Evolutionary conservation across 2,329 filamentous ascomycete genomes (phyloP), one percentile per base, ranked within the genome.

Genomic region (Aureobasidium sp.): DNA sequence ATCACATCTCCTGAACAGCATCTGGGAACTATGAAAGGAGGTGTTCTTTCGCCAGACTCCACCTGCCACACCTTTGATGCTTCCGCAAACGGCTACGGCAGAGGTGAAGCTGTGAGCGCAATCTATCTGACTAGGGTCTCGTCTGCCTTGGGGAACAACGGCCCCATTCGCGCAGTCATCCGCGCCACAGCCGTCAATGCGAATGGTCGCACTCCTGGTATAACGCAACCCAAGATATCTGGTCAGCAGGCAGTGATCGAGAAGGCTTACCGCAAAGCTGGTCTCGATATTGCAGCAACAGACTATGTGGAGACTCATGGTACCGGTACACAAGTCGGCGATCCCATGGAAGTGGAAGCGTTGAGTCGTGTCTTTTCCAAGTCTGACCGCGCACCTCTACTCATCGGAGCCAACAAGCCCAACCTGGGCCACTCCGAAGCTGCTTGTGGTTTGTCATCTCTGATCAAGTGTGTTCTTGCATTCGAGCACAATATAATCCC

Each of bases 81-180:
- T 2, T 64, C 66, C 2, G 81, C 78, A 0, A 69, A 81, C 65
- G 81, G 79, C 5, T 81, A 75, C 66, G 79, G 73, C 19, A 73
- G 81, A 0, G 80, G 79, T n/a, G 82, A 85, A 55, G 81, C 80
- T 0, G 68, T 82, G 11, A 75, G 76, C 0, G 69, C 73, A 0
- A 63, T 85, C 0, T 68, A 84, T 0, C 65, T 85, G 0, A 84
- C 84, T 65, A 71, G 68, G 0, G 42, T 29, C 6, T 46, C 29
- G 42, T 57, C 73, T 1, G 83, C 83, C 0, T 58, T 84, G 2
- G 67, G 61, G 0, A 74, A 79, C 64, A 74, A 74, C 1, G 77
- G 80, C 61, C 65, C 72, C 2, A 75, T 81, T 33, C 71, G 77
- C 33, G 71, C 71, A 42, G 65, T 74, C 4, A 67, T 75, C 15